phyloP scores from a whole-genome alignment of 2,329 filamentous ascomycete genomes.

The Colletotrichum somersetense region DNA sequence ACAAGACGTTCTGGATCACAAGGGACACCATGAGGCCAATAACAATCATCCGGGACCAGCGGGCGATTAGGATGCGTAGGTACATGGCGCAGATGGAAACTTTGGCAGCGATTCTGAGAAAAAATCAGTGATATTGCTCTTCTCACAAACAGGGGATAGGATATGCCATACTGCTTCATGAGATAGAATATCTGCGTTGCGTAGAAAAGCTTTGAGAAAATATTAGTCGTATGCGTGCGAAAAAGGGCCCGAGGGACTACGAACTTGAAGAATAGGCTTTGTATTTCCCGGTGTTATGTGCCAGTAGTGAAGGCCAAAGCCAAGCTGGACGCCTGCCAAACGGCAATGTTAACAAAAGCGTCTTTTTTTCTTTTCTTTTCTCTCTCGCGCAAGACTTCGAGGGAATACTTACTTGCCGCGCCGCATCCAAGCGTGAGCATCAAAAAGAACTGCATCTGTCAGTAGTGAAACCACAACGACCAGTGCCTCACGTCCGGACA shows the following conservation, averaged over 20 bases:
- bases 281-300: constrained; percentile 39
- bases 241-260: not conserved
- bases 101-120: constrained; percentile 42
- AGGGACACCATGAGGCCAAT: constrained; percentile 22
- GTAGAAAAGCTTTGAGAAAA: constrained; percentile 39
- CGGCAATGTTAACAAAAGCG: not conserved
- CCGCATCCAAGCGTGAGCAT: not conserved
- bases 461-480: not conserved
- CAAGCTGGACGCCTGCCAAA: constrained; percentile 22
- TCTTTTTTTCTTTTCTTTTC: no score
- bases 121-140: not conserved
- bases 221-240: not conserved
- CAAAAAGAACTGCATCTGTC: constrained; percentile 14
- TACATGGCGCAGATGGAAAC: constrained; percentile 45
- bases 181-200: constrained; percentile 45
- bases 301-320: constrained; percentile 46
- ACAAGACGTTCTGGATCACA: constrained; percentile 33
- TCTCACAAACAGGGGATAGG: rapidly evolving
- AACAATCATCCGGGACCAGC: constrained; percentile 23
- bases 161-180: constrained; percentile 35
- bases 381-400: no score
- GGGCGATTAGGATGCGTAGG: constrained; percentile 42
- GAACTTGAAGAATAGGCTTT: constrained; percentile 34
- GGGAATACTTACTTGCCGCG: constrained; percentile 8
- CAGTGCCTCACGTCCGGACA: not conserved